Evolutionary conservation across 2,329 filamentous ascomycete genomes (phyloP), one percentile per base, ranked within the genome.

Genomic region (Sclerotinia spermophila): DNA sequence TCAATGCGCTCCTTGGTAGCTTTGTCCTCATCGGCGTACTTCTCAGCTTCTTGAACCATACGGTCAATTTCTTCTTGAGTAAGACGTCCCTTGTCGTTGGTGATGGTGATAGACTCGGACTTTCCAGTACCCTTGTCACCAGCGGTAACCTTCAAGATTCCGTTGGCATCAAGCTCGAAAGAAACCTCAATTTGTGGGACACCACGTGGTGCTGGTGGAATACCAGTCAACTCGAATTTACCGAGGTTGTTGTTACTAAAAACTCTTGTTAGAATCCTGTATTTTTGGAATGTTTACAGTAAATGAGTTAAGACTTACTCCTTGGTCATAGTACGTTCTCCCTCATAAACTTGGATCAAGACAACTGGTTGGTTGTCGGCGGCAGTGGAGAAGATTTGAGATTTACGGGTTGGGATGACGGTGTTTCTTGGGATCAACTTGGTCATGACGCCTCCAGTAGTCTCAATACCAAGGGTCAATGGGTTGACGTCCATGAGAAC

Each of bases 1-100:
- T 97, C 94, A 78, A 99, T 97, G 85, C 94, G 94, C 86, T 96
- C 93, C 81, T 94, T 93, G 80, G 93, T 96, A 74, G 94, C 94
- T 90, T 98, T 98, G 87, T 99, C 96, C 85, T 98, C 96, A 83
- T 99, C 96, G 80, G 96, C 96, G 82, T 94, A 98, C 86, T 97
- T 93, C 89, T 98, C 96, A 73, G 96, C 96, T 85, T 99, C 96
- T 77, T 91, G 90, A 75, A 99, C 94, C 96, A 99, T 99, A 83
- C 96, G 96, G 83, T 98, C 95, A 78, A 99, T 99, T 83, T 99
- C 96, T 78, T 99, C 96, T 80, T 92, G 91, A 78, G 92, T 94
- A 67, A 99, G 91, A 82, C 96, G 95, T 77, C 96, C 96, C 90
- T 98, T 98, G 86, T 99, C 96, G 86, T 99, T 98, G 85, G 92